Evolutionary conservation across 495 filamentous ascomycete genomes (phyloP).

Genomic region (Cercophora sp.): DNA sequence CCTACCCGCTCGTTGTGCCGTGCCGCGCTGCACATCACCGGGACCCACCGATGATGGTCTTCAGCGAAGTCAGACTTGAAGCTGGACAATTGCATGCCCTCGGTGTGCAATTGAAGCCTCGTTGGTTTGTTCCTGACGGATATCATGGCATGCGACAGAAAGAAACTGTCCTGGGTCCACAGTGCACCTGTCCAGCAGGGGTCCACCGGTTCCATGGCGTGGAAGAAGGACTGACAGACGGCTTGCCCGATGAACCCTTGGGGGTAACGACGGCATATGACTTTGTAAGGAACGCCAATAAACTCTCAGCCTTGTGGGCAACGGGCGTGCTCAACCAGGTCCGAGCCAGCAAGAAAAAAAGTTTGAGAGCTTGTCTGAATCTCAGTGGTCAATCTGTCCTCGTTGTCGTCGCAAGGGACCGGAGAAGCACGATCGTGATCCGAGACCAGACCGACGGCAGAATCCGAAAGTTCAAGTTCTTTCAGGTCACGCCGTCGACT

Average conservation of each 20-base stretch:
- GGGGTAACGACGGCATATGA: too few relatives aligned
- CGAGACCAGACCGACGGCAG: neutral
- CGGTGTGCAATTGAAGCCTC: too few relatives aligned
- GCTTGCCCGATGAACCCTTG: neutral
- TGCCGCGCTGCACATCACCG: neutral
- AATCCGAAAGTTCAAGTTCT: neutral
- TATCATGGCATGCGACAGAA: too few relatives aligned
- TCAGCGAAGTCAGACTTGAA: neutral
- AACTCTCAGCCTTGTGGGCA: constrained; percentile 1
- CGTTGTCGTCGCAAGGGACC: neutral
- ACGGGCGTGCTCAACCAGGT: neutral
- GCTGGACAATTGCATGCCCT: too few relatives aligned
- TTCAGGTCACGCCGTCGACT: neutral
- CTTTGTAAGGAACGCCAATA: neutral
- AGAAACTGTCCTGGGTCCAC: too few relatives aligned
- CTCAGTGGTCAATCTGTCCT: neutral
- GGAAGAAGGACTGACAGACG: too few relatives aligned
- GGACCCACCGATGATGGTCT: neutral
- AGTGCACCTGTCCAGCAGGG: too few relatives aligned
- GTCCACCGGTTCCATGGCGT: too few relatives aligned
- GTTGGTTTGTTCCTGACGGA: too few relatives aligned
- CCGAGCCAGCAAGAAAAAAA: neutral
- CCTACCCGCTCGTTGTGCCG: constrained; percentile 10
- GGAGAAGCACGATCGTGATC: neutral
- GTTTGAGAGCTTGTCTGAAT: neutral